Conservation (phyloP, 768 basidiomycete genomes). For the Tephrocybe sp. region DNA sequence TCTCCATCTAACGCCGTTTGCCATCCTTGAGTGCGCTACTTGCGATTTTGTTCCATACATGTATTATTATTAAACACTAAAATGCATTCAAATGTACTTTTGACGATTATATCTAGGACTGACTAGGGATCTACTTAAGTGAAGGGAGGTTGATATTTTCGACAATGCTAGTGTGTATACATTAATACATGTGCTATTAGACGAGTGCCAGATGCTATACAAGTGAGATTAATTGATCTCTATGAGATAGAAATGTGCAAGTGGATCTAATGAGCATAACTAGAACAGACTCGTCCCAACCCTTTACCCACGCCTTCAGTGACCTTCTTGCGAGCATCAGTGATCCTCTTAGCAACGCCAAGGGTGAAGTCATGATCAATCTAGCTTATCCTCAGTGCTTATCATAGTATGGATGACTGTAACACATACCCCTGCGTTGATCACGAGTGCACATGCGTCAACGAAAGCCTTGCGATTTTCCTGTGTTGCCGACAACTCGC, state of each 20-base stretch:
- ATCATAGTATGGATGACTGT: background rate
- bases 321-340: constrained; percentile 70
- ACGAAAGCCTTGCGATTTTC: constrained; percentile 55
- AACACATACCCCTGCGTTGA: constrained; percentile 35
- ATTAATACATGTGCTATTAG: background rate
- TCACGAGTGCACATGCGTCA: constrained; percentile 41
- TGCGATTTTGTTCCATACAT: background rate
- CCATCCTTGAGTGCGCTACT: background rate
- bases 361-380: constrained; percentile 65
- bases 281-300: constrained; percentile 31
- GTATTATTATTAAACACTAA: no score
- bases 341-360: constrained; percentile 60
- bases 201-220: background rate
- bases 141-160: constrained; percentile 2
- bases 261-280: constrained; percentile 15
- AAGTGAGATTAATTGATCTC: background rate
- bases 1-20: constrained; percentile 37
- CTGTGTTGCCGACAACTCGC: constrained; percentile 50
- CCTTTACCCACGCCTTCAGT: constrained; percentile 75
- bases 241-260: constrained; percentile 2
- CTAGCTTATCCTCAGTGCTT: constrained; percentile 30
- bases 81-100: no score
- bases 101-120: no score
- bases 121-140: no score
- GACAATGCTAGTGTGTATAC: background rate